A percentile compares a stretch with the other conserved stretches of the same genome.
Evolutionary conservation across 108 stramenopile species (phyloP).

Genomic region (Conticribra weissflogii): DNA sequence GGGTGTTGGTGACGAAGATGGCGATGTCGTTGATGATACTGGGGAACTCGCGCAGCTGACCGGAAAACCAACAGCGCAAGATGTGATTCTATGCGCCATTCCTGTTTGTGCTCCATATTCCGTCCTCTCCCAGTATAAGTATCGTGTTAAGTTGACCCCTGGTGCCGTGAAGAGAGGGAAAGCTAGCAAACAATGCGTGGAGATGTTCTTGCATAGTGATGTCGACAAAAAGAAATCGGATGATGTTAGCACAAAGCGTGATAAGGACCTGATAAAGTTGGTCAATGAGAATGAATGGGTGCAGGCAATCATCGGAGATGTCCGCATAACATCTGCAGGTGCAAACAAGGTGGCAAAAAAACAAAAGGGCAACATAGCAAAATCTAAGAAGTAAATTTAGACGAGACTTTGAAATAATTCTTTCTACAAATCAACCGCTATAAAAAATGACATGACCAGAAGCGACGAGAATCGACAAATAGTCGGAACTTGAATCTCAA

Average conservation of each 20-base stretch:
- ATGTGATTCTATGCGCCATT: constrained; percentile 85
- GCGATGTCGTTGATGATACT: constrained; percentile 72
- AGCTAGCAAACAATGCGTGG: constrained; percentile 83
- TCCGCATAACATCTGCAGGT: constrained; percentile 83
- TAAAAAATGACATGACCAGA: no score
- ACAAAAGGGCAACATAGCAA: constrained; percentile 51
- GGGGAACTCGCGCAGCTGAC: constrained; percentile 81
- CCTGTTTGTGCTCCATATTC: constrained; percentile 95
- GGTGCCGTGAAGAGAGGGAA: constrained; percentile 87
- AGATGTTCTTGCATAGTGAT: constrained; percentile 69
- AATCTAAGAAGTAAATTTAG: constrained; percentile 50
- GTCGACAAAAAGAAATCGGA: constrained; percentile 21
- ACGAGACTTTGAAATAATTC: no score
- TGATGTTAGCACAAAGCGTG: constrained; percentile 52
- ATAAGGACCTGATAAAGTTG: constrained; percentile 75
- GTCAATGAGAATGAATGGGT: constrained; percentile 88
- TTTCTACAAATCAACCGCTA: no score
- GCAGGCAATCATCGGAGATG: constrained; percentile 77
- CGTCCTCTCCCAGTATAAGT: constrained; percentile 83
- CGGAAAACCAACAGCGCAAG: constrained; percentile 81
- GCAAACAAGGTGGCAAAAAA: constrained; percentile 75
- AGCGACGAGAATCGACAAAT: no score
- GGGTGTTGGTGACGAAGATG: constrained; percentile 58
- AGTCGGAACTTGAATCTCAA: no score
- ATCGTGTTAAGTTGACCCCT: constrained; percentile 88